These are phyloP conservation scores for Barnettozyma sucrosica DNA, from an alignment of 805 yeast species.

Conservation along the genomic window DNA sequence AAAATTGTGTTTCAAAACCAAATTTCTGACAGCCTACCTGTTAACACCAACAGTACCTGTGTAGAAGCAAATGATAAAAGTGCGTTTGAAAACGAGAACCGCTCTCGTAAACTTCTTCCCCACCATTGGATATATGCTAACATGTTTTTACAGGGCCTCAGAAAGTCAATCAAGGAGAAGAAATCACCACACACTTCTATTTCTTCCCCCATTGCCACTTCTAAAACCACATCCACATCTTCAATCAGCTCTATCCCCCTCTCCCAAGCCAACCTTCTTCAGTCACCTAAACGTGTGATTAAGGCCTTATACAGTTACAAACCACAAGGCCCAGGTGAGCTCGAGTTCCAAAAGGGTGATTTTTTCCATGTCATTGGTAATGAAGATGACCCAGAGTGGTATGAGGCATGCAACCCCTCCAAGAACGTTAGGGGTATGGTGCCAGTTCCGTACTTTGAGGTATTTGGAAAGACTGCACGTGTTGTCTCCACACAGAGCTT, in stretches of 20 bases:
- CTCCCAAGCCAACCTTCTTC: slow-evolving; percentile 20
- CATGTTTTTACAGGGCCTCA: slow-evolving; percentile 16
- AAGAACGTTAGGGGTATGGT: slow-evolving; percentile 78
- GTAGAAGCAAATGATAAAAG: background rate
- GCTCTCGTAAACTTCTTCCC: too few relatives aligned
- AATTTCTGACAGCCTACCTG: too few relatives aligned
- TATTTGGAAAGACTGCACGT: slow-evolving; percentile 49
- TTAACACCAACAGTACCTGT: background rate
- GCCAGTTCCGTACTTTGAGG: slow-evolving; percentile 79
- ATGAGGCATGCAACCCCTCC: slow-evolving; percentile 83
- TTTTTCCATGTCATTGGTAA: slow-evolving; percentile 76
- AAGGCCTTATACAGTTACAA: slow-evolving; percentile 73
- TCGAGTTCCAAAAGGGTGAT: slow-evolving; percentile 75
- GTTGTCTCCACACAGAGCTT: slow-evolving; percentile 2
- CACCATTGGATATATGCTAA: background rate
- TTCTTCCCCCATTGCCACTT: slow-evolving; percentile 21
- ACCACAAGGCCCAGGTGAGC: slow-evolving; percentile 77
- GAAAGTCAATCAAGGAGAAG: slow-evolving; percentile 25
- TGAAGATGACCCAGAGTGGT: slow-evolving; percentile 61
- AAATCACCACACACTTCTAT: slow-evolving; percentile 23
- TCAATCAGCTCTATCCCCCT: slow-evolving; percentile 22
- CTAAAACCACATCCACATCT: slow-evolving; percentile 19
- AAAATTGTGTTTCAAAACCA: background rate
- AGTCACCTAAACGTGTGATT: slow-evolving; percentile 76
- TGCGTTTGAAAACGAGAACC: too few relatives aligned